phyloP scores from a whole-genome alignment of 2,329 filamentous ascomycete genomes.

The Biscogniauxia sp. region DNA sequence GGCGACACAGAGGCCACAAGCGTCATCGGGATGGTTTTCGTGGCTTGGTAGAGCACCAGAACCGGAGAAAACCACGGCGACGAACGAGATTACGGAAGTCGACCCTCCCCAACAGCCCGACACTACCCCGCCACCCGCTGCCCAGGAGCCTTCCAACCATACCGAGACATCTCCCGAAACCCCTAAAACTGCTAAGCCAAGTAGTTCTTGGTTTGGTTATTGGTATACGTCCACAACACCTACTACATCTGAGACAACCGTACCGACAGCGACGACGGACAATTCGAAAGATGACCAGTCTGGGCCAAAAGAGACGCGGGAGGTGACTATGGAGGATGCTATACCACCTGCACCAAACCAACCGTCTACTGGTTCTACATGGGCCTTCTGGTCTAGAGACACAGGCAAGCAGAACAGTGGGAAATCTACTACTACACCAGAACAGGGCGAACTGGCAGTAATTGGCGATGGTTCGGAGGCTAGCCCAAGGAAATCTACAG shows the following conservation, averaged over 20 bases:
- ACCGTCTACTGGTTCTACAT: conserved; percentile 62
- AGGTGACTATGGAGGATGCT: conserved; percentile 45
- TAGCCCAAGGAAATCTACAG: conserved; percentile 48
- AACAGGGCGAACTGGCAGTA: conserved; percentile 54
- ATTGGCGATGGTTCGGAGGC: conserved; percentile 56
- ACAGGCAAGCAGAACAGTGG: conserved; percentile 36
- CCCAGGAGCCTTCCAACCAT: conserved; percentile 17
- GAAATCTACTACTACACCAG: conserved; percentile 33
- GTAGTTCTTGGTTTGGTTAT: conserved; percentile 36
- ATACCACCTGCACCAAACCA: conserved; percentile 23
- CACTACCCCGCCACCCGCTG: conserved; percentile 12
- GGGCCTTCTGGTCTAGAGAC: conserved; percentile 78
- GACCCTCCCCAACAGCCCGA: conserved; percentile 21
- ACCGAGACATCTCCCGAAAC: conserved; percentile 16
- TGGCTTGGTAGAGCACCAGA: conserved; percentile 44
- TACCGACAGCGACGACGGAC: conserved; percentile 12
- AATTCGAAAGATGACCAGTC: conserved; percentile 21
- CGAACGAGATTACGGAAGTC: conserved; percentile 12
- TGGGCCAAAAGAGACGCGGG: conserved; percentile 34
- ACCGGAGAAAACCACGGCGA: conserved; percentile 8
- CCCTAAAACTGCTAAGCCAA: conserved; percentile 22
- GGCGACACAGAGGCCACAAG: conserved; percentile 18
- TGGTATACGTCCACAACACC: conserved; percentile 29
- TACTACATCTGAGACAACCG: conserved; percentile 9
- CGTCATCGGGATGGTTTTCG: conserved; percentile 53